Evolutionary conservation across 1,284 basidiomycete genomes (phyloP), one percentile per base, ranked within the genome.

Genomic region (Xerocomus tenax): DNA sequence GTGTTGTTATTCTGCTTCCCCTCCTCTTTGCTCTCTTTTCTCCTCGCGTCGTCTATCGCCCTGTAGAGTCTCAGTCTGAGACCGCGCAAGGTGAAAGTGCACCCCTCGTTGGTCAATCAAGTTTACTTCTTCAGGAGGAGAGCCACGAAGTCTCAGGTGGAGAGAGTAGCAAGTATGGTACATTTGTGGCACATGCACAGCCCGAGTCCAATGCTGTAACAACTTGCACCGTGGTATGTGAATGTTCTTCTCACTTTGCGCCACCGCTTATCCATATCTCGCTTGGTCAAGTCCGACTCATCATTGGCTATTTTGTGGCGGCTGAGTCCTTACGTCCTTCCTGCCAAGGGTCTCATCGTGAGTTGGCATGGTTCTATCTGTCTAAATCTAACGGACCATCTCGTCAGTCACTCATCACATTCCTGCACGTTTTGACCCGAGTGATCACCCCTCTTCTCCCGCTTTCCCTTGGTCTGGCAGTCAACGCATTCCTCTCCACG

Each of bases 361-460:
- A 57, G 61, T 54, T 36, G 34, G 7, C 2, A 3, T 30, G 7
- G 8, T 16, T 38, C 29, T 28, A 43, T 45, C n/a, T 26, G 1
- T 42, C 25, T 29, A 25, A 6, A 47, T 47, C 45, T 64, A 42
- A 61, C 40, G 10, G 8, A 30, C 15, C 10, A 18, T 30, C 47
- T 47, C 42, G 23, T 44, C 56, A 87, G 85, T 50, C 70, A 7
- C 53, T 84, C 15, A 90, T 90, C 62, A 69, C 88, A 32, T 29
- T 80, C 21, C 71, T 93, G 42, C 73, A 94, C 30, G 56, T 84
- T 19, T 58, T 87, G 28, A 87, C 84, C n/a, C 85, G 91, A 15
- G 65, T 84, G 32, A 77, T 94, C 57, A 92, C 88, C 60, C 68
- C 84, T 32, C 69, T 80, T 8, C 72, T 89, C 42, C 92, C 92